phyloP scores from a whole-genome alignment of 768 basidiomycete genomes.

The Artomyces pyxidatus region DNA sequence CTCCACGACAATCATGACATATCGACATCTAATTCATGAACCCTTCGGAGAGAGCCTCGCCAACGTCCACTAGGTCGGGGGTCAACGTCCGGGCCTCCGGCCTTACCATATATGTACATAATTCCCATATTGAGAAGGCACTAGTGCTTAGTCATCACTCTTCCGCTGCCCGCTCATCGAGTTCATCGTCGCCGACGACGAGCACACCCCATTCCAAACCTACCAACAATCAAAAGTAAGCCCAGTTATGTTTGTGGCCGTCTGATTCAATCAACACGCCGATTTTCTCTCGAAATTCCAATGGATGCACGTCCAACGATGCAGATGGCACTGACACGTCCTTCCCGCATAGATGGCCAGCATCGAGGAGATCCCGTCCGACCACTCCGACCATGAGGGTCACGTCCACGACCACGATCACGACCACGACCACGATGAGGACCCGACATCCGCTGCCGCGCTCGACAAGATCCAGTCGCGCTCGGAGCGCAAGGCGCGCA shows the following conservation, averaged over 20 bases:
- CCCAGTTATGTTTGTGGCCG: neutral
- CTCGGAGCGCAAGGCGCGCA: constrained; percentile 91
- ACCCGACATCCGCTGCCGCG: constrained; percentile 75
- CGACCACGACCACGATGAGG: constrained; percentile 58
- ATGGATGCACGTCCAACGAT: constrained; percentile 27
- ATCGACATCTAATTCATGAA: no score
- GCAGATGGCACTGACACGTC: constrained; percentile 23
- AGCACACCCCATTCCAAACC: neutral
- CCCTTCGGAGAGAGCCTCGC: no score
- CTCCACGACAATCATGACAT: no score
- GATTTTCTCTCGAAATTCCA: constrained; percentile 21
- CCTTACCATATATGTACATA: no score
- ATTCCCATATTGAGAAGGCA: no score
- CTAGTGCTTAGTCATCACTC: constrained; percentile 11
- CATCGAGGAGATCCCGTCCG: constrained; percentile 78
- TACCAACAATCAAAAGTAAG: neutral
- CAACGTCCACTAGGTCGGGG: no score
- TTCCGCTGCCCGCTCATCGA: neutral
- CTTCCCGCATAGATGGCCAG: constrained; percentile 68
- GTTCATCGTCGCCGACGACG: constrained; percentile 9
- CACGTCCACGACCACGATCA: constrained; percentile 50
- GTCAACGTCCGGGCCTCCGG: no score
- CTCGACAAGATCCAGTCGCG: constrained; percentile 93
- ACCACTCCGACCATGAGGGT: constrained; percentile 57
- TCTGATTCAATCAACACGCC: neutral